Conservation (phyloP, 768 basidiomycete species). For the Tricholoma matsutake region DNA sequence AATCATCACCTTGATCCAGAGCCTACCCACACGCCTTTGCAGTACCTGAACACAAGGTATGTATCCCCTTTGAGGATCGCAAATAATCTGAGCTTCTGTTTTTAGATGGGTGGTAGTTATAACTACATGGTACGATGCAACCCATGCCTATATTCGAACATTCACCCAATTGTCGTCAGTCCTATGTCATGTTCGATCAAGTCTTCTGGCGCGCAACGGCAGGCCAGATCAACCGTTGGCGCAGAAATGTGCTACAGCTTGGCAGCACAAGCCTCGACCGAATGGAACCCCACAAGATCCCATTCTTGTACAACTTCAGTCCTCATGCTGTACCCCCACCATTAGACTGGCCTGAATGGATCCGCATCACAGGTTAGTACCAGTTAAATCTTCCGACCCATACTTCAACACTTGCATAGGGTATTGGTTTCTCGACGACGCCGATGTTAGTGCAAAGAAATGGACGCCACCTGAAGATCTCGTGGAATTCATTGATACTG, state of each 20-base stretch:
- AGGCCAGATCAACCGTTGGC: conserved; percentile 94
- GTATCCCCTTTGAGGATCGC: background rate
- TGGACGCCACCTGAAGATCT: conserved; percentile 86
- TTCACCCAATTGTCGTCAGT: conserved; percentile 37
- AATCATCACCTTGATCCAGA: conserved; percentile 31
- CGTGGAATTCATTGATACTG: conserved; percentile 76
- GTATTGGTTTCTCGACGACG: conserved; percentile 96
- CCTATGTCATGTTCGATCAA: conserved; percentile 97
- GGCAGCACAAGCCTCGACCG: conserved; percentile 85
- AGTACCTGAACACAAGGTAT: conserved; percentile 90
- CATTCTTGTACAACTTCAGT: conserved; percentile 97
- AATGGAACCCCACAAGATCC: conserved; percentile 97
- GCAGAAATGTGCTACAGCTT: conserved; percentile 71
- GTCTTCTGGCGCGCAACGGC: conserved; percentile 96
- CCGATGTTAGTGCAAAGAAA: conserved; percentile 83
- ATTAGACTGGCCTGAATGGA: conserved; percentile 99
- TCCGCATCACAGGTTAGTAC: conserved; percentile 76
- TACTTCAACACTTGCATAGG: conserved; percentile 43
- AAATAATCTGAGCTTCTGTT: conserved; percentile 10
- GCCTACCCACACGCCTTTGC: conserved; percentile 98
- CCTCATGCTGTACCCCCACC: conserved; percentile 88
- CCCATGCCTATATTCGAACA: conserved; percentile 2
- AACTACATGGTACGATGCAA: conserved; percentile 84
- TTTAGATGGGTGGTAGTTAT: conserved; percentile 91
- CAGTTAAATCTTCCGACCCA: background rate